Base-by-base conservation (phyloP, 2,329 filamentous ascomycete genomes). In the Penicillium sp. region DNA sequence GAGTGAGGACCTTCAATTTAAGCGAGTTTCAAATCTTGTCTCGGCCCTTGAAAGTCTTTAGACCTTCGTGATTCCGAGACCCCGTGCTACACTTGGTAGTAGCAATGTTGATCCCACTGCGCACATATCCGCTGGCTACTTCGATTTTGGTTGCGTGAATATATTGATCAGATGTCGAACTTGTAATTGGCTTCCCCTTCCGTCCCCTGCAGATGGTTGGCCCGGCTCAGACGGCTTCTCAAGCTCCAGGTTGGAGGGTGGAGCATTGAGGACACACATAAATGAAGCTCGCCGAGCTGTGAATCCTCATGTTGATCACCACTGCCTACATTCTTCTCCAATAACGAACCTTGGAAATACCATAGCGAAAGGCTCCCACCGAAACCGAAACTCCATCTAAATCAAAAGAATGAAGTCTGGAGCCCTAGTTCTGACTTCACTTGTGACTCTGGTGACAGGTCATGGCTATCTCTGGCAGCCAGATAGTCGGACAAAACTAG, bases 391-490 rank as follows among this genome's bases (percentile, higher is more conserved):
- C 22, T 9, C 21, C n/a, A 31, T 27, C 18, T 36, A 44, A 44
- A 5, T 11, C 7, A 8, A 40, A 11, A 40, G 32, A 9, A 51
- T 51, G 48, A 39, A 38, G 34, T 21, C 41, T 40, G 32, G 31
- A 13, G 42, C 22, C 13, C 34, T 39, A 11, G 8, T 45, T 1
- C 34, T 51, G 4, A 22, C 55, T 9, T 36, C 31, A 11, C 45
- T 63, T 38, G 56, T 56, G 31, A 54, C 61, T 51, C 52, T 58
- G 41, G 63, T 66, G 43, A 58, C 68, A 43, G 77, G 74, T 5
- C 79, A 81, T 62, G 79, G 79, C 6, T 81, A 81, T 54, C 48
- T 80, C 38, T 74, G 68, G 4, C 71, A 68, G 2, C 78, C 79
- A 0, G 67, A 59, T 11, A 81, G 78, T 54, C 75, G 79, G 7